Conservation (phyloP, 2,329 filamentous ascomycete species). For the Celoporthe dispersa region DNA sequence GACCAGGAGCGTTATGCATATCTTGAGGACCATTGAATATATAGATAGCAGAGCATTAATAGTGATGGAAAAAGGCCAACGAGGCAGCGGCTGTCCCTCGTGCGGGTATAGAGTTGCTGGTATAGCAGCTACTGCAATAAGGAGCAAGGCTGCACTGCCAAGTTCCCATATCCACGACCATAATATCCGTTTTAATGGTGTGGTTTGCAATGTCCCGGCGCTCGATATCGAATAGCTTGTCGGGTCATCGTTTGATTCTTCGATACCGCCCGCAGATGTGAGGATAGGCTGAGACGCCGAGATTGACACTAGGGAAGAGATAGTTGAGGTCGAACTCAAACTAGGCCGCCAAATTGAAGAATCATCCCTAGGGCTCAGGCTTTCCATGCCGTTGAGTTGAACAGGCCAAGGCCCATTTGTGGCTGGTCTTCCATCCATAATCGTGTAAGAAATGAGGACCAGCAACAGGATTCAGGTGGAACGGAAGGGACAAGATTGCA, state of each 20-base stretch:
- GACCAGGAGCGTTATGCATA: slow-evolving; percentile 1
- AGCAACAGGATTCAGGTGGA: background rate
- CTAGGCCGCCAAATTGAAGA: background rate
- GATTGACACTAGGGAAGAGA: background rate
- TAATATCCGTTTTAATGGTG: background rate
- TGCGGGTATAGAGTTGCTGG: slow-evolving; percentile 12
- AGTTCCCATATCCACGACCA: background rate
- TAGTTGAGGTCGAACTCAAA: background rate
- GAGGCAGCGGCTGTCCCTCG: slow-evolving; percentile 15
- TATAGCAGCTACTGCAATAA: slow-evolving; percentile 7
- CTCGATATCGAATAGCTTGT: background rate
- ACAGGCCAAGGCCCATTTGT: background rate
- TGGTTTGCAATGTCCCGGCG: background rate
- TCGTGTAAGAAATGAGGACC: background rate
- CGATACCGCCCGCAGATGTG: background rate
- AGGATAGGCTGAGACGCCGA: background rate
- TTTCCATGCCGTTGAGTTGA: background rate
- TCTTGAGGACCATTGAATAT: slow-evolving; percentile 10
- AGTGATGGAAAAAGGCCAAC: slow-evolving; percentile 13
- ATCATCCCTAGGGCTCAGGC: background rate
- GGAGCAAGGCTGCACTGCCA: slow-evolving; percentile 2
- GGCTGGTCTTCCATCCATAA: too few species aligned
- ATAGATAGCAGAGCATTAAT: slow-evolving; percentile 18
- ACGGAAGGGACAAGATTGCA: background rate
- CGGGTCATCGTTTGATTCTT: background rate